Percentiles rank a stretch among this genome's conserved stretches.
These are phyloP conservation scores for Chrysophaeum taylorii DNA, from an alignment of 352 stramenopile species.

Conservation along the genomic window DNA sequence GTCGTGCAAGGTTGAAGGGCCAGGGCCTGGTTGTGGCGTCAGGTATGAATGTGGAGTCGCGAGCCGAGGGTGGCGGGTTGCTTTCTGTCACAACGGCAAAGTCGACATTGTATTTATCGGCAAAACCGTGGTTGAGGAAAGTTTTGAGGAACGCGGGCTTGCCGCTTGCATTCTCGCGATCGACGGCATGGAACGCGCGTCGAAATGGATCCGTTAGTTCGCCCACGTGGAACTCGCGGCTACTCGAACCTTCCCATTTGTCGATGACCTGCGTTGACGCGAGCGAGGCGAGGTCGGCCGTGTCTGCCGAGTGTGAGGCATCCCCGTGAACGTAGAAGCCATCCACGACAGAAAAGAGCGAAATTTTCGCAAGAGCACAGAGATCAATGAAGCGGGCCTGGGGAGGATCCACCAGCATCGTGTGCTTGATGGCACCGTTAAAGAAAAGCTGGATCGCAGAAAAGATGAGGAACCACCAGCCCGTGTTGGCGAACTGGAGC, in stretches of 20 bases:
- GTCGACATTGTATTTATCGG: not conserved
- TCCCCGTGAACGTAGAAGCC: constrained; percentile 87
- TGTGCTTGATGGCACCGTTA: constrained; percentile 69
- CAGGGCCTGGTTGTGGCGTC: not conserved
- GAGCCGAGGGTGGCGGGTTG: too few species aligned
- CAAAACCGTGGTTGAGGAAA: not conserved
- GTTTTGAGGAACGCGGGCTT: not conserved
- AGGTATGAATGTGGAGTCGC: constrained; percentile 63
- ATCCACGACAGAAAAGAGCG: constrained; percentile 73
- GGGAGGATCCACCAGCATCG: constrained; percentile 41
- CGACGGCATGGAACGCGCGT: not conserved
- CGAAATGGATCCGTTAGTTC: too few species aligned
- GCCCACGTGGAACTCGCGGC: not conserved
- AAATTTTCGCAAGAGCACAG: constrained; percentile 80
- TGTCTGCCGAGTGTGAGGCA: too few species aligned
- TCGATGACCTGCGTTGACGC: too few species aligned
- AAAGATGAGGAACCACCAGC: constrained; percentile 65
- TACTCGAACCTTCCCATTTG: not conserved
- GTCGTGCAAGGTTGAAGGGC: not conserved
- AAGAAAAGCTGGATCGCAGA: constrained; percentile 63
- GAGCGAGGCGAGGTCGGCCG: too few species aligned
- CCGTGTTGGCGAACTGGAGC: constrained; percentile 72
- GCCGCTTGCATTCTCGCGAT: not conserved
- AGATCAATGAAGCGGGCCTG: constrained; percentile 74
- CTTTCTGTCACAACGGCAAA: not conserved